phyloP scores from a whole-genome alignment of 345 rosid genomes.

The Gossypium stocksii region DNA sequence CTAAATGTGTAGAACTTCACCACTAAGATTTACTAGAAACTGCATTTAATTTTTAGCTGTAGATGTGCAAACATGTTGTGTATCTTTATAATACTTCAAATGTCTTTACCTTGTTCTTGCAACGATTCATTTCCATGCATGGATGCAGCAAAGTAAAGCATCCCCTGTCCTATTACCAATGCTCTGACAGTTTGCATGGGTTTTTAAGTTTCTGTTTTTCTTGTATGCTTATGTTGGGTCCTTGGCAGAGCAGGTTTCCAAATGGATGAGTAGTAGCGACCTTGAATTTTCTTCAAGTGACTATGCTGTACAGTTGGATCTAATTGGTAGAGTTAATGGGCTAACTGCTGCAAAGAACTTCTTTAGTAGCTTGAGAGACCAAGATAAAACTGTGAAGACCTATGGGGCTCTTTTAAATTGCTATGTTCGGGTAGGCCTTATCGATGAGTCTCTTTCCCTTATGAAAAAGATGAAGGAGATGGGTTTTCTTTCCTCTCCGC shows the following conservation, averaged over 20 bases:
- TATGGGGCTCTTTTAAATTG: constrained; percentile 50
- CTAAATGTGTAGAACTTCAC: background rate
- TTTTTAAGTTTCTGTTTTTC: background rate
- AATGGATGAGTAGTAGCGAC: constrained; percentile 31
- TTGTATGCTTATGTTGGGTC: background rate
- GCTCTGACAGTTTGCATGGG: background rate
- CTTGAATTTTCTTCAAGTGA: constrained; percentile 24
- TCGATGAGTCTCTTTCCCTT: constrained; percentile 35
- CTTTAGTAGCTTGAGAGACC: constrained; percentile 29
- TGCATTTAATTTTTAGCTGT: background rate
- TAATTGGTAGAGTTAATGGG: constrained; percentile 41
- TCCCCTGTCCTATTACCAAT: background rate
- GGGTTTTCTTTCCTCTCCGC: constrained; percentile 25
- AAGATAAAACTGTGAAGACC: constrained; percentile 28
- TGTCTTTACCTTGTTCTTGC: background rate
- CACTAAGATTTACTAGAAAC: background rate
- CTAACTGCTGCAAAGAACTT: constrained; percentile 34
- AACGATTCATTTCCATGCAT: background rate
- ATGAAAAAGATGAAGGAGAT: constrained; percentile 41
- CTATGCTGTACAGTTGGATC: constrained; percentile 39
- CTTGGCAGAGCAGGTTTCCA: constrained; percentile 34
- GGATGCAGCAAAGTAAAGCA: background rate
- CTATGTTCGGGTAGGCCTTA: constrained; percentile 35
- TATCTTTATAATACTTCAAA: background rate
- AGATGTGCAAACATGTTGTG: background rate